Percentiles rank a stretch among this genome's conserved stretches.
These are phyloP conservation scores for Trypanosoma theileri DNA, from an alignment of 208 protist genomes.

Conservation along the genomic window DNA sequence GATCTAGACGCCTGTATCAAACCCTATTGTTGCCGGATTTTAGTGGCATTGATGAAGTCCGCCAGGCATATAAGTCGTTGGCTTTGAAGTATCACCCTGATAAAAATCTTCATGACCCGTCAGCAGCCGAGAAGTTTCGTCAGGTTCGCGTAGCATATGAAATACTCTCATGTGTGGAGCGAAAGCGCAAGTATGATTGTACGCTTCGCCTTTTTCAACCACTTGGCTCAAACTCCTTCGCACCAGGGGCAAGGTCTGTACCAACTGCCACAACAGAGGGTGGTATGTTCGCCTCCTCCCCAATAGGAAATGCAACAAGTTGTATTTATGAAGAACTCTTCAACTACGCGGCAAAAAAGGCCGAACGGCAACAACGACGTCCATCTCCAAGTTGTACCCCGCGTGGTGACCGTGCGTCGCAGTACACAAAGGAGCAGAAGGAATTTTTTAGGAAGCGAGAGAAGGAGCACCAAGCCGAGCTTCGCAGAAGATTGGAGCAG, in stretches of 20 bases:
- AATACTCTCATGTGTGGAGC: conserved; percentile 92
- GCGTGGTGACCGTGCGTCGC: conserved; percentile 19
- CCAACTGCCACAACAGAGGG: background rate
- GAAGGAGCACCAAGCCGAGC: conserved; percentile 62
- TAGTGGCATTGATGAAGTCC: conserved; percentile 86
- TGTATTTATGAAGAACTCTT: conserved; percentile 23
- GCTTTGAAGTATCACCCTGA: conserved; percentile 96
- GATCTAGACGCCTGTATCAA: conserved; percentile 68
- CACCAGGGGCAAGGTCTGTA: background rate
- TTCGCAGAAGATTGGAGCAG: conserved; percentile 27
- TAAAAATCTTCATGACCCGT: conserved; percentile 87
- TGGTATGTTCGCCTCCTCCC: too few relatives aligned
- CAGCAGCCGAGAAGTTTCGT: conserved; percentile 83
- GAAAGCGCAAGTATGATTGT: conserved; percentile 95
- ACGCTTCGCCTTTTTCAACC: conserved; percentile 63
- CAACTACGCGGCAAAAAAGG: conserved; percentile 11
- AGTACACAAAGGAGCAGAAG: conserved; percentile 68
- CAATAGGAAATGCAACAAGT: conserved; percentile 12
- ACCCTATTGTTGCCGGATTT: conserved; percentile 83
- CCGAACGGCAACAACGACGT: conserved; percentile 10
- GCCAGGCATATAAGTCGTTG: conserved; percentile 92
- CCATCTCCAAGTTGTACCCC: conserved; percentile 1
- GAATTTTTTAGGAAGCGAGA: conserved; percentile 63
- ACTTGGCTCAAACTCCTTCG: conserved; percentile 18
- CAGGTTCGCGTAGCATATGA: conserved; percentile 96